A percentile compares a stretch with the other conserved stretches of the same genome.
phyloP scores from a whole-genome alignment of 1,284 basidiomycete species.

The Cutaneotrichosporon sp. region DNA sequence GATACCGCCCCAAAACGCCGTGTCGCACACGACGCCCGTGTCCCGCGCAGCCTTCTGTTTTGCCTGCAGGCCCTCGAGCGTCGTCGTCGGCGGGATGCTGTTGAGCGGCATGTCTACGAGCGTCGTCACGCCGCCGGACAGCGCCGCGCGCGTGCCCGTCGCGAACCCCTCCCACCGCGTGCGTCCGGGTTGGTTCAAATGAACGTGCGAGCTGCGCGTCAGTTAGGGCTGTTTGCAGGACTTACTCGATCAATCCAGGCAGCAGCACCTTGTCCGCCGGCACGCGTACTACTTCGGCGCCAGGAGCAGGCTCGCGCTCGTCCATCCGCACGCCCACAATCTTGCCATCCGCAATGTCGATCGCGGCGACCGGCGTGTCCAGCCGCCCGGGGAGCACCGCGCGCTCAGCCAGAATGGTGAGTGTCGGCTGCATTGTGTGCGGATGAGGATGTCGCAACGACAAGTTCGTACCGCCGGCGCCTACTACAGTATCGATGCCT shows the following conservation, averaged over 20 bases:
- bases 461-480: no score
- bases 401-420: constrained; percentile 26
- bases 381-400: constrained; percentile 58
- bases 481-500: no score
- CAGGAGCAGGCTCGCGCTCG: constrained; percentile 13
- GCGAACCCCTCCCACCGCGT: constrained; percentile 84
- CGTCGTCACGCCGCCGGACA: constrained; percentile 83
- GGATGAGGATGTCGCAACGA: not conserved
- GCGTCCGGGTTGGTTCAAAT: constrained; percentile 81
- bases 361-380: constrained; percentile 57
- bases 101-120: constrained; percentile 94
- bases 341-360: constrained; percentile 61
- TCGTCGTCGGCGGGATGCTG: constrained; percentile 89
- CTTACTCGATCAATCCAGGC: constrained; percentile 79
- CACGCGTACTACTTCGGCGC: constrained; percentile 35
- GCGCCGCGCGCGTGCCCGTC: constrained; percentile 81
- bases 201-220: constrained; percentile 69
- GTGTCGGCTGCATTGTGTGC: not conserved
- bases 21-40: constrained; percentile 59
- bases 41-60: constrained; percentile 63
- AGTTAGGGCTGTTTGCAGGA: constrained; percentile 17
- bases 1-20: constrained; percentile 92
- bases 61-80: constrained; percentile 61
- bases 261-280: constrained; percentile 54
- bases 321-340: constrained; percentile 55